Evolutionary conservation across 2,329 filamentous ascomycete species (phyloP), one percentile per base, ranked within the genome.

Genomic region (Lojkania enalia): DNA sequence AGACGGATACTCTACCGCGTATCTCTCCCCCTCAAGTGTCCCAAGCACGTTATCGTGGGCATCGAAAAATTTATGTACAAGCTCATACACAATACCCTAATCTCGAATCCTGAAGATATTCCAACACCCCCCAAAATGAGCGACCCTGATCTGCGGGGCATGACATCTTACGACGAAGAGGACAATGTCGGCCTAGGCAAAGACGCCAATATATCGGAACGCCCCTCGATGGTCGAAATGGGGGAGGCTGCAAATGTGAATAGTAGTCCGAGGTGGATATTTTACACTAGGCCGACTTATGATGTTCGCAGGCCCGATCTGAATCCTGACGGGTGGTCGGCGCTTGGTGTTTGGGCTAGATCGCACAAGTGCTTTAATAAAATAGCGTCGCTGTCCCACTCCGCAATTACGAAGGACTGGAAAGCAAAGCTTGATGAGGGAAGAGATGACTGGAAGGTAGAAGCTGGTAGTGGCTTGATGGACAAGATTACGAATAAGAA

Each of bases 191-290:
- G 7, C 23, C 7, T 9, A 27, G 23, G n/a, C 23, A 27, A 9
- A 7, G 23, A 27, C 7, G 7, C 7, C 7, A 9, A 7, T 27
- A 27, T 9, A 27, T 9, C 11, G 6, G 16, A 27, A 27, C 12
- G 5, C 6, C 21, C 11, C 13, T 42, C 40, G 14, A 35, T 42
- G 40, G 30, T 42, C 19, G 40, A 42, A 14, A 19, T 42, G n/a
- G 9, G 12, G 5, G 5, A 6, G n/a, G n/a, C n/a, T n/a, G n/a
- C n/a, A n/a, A n/a, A n/a, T n/a, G n/a, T n/a, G n/a, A n/a, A n/a
- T n/a, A n/a, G n/a, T n/a, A n/a, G n/a, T n/a, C n/a, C n/a, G n/a
- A n/a, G n/a, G n/a, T n/a, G n/a, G n/a, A n/a, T n/a, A n/a, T n/a
- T n/a, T n/a, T 20, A 21, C 40, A 5, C 23, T 7, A 27, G 23